A percentile compares a stretch with the other conserved stretches of the same genome.
Evolutionary conservation across 208 protist genomes (phyloP).

Genomic region (Crithidia thermophila): DNA sequence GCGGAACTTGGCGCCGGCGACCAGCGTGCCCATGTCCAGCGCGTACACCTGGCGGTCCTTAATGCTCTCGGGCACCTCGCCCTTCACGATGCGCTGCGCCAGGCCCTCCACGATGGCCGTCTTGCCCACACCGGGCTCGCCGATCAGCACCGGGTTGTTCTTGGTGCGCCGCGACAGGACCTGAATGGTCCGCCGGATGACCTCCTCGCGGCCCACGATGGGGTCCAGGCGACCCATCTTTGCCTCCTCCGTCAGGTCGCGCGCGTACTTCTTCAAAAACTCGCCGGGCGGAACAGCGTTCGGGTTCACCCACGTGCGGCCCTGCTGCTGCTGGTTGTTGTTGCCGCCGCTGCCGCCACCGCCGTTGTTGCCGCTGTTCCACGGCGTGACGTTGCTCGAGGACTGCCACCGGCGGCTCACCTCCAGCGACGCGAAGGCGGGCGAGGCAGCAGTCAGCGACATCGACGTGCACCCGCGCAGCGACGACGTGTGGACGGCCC

Average conservation of each 20-base stretch:
- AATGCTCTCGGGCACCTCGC: conserved; percentile 92
- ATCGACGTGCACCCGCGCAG: neutral
- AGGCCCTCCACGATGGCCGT: conserved; percentile 94
- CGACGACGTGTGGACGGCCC: neutral
- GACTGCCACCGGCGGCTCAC: conserved; percentile 15
- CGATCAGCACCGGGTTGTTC: conserved; percentile 99
- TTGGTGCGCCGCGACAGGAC: conserved; percentile 98
- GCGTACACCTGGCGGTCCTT: conserved; percentile 86
- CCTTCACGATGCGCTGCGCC: conserved; percentile 92
- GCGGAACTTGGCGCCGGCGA: conserved; percentile 99
- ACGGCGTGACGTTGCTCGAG: conserved; percentile 60
- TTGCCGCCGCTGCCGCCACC: conserved; percentile 21
- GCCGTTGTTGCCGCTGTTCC: conserved; percentile 31
- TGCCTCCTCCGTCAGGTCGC: conserved; percentile 95
- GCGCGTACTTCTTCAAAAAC: conserved; percentile 97
- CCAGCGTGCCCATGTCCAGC: conserved; percentile 99
- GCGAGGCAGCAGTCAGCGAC: neutral
- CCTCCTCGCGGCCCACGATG: conserved; percentile 99
- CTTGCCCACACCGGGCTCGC: conserved; percentile 95
- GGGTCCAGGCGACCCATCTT: conserved; percentile 96
- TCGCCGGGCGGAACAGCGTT: conserved; percentile 87
- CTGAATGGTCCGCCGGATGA: conserved; percentile 98
- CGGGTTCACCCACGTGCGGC: conserved; percentile 86
- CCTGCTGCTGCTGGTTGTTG: conserved; percentile 55
- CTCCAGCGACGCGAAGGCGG: neutral